Conservation (phyloP, 2,329 filamentous ascomycete species). For the Diaporthe ilicicola region DNA sequence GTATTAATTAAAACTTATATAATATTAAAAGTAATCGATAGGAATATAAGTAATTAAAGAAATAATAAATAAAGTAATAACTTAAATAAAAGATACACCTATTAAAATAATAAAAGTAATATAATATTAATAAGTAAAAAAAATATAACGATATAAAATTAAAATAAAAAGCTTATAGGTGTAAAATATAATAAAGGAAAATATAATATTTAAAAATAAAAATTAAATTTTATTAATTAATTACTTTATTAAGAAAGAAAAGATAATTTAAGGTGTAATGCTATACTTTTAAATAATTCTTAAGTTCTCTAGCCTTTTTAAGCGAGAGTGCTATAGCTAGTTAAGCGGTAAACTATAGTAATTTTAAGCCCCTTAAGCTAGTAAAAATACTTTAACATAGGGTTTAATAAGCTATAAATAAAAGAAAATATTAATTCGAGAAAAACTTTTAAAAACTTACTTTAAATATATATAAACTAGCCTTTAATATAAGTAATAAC, state of each 20-base stretch:
- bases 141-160: background rate
- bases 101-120: background rate
- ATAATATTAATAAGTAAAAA: background rate
- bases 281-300: background rate
- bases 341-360: too few relatives aligned
- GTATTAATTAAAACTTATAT: background rate
- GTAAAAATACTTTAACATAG: too few relatives aligned
- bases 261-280: background rate
- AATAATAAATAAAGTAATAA: background rate
- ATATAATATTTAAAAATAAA: background rate
- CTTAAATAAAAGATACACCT: background rate
- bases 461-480: too few relatives aligned
- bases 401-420: too few relatives aligned
- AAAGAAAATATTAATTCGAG: too few relatives aligned
- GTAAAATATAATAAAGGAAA: background rate
- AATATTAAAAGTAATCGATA: background rate
- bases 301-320: too few relatives aligned
- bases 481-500: too few relatives aligned
- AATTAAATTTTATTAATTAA: background rate
- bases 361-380: too few relatives aligned
- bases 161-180: background rate
- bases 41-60: background rate
- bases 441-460: too few relatives aligned
- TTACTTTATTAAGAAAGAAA: background rate
- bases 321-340: too few relatives aligned